Conservation (phyloP, 2,329 filamentous ascomycete genomes). For the Phaeophleospora eucalypticola region DNA sequence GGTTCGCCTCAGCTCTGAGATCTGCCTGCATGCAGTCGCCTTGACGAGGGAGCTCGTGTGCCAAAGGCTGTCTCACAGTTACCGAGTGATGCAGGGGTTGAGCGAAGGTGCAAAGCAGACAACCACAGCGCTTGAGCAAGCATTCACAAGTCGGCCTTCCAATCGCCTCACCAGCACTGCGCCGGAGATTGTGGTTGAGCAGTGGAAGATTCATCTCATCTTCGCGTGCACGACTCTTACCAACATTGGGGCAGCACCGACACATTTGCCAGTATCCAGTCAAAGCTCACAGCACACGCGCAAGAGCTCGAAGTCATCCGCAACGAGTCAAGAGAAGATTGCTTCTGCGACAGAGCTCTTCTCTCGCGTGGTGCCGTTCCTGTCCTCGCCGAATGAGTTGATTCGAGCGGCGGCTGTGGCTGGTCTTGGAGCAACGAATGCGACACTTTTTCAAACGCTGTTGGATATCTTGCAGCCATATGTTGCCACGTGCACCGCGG, state of each 20-base stretch:
- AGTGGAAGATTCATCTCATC: constrained; percentile 96
- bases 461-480: constrained; percentile 86
- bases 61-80: constrained; percentile 88
- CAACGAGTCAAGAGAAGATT: constrained; percentile 68
- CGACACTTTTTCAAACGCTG: constrained; percentile 85
- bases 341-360: constrained; percentile 86
- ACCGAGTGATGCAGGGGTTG: constrained; percentile 72
- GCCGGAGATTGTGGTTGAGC: constrained; percentile 84
- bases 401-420: constrained; percentile 87
- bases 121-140: constrained; percentile 59
- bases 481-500: constrained; percentile 80
- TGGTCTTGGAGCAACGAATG: constrained; percentile 90
- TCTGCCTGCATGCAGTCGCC: constrained; percentile 85
- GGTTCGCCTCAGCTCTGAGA: constrained; percentile 82
- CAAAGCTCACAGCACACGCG: constrained; percentile 69
- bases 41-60: constrained; percentile 89
- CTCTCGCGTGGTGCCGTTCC: constrained; percentile 81
- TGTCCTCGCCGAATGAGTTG: constrained; percentile 72
- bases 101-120: constrained; percentile 59
- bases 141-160: constrained; percentile 34
- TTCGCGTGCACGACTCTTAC: constrained; percentile 95
- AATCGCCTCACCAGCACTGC: constrained; percentile 60
- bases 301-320: constrained; percentile 68
- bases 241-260: constrained; percentile 60
- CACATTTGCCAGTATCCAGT: constrained; percentile 47